phyloP scores from a whole-genome alignment of 1,284 basidiomycete genomes.

The Ceratobasidium sp. region DNA sequence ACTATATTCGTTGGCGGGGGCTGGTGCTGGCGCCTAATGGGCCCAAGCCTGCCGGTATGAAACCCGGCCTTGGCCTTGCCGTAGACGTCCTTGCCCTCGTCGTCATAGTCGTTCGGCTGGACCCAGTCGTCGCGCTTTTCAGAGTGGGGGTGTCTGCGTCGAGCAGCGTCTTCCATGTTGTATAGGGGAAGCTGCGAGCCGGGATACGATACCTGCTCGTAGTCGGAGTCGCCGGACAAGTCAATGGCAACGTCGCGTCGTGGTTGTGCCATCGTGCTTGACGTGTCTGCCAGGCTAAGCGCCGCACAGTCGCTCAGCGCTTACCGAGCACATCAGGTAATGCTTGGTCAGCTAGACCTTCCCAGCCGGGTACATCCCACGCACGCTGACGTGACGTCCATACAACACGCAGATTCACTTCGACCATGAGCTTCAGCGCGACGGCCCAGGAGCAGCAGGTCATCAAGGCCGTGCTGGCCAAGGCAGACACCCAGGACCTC shows the following conservation, averaged over 20 bases:
- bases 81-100: constrained; percentile 79
- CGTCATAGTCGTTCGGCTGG: constrained; percentile 62
- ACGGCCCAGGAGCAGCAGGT: constrained; percentile 76
- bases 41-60: constrained; percentile 70
- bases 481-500: constrained; percentile 79
- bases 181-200: constrained; percentile 12
- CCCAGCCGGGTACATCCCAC: constrained; percentile 38
- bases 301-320: constrained; percentile 35
- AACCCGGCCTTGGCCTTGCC: constrained; percentile 69
- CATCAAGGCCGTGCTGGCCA: constrained; percentile 77
- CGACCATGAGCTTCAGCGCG: constrained; percentile 67
- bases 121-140: constrained; percentile 44
- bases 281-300: constrained; percentile 31
- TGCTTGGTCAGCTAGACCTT: not conserved
- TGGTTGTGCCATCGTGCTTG: constrained; percentile 31
- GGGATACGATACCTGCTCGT: constrained; percentile 34
- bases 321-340: not conserved
- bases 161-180: constrained; percentile 13
- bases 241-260: constrained; percentile 34
- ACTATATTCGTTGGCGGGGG: constrained; percentile 82
- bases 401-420: constrained; percentile 27
- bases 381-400: constrained; percentile 8
- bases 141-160: constrained; percentile 13
- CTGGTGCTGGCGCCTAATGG: constrained; percentile 69
- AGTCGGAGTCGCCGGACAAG: constrained; percentile 25